Evolutionary conservation across 768 basidiomycete genomes (phyloP).

Genomic region (Macrolepiota dolichaula): DNA sequence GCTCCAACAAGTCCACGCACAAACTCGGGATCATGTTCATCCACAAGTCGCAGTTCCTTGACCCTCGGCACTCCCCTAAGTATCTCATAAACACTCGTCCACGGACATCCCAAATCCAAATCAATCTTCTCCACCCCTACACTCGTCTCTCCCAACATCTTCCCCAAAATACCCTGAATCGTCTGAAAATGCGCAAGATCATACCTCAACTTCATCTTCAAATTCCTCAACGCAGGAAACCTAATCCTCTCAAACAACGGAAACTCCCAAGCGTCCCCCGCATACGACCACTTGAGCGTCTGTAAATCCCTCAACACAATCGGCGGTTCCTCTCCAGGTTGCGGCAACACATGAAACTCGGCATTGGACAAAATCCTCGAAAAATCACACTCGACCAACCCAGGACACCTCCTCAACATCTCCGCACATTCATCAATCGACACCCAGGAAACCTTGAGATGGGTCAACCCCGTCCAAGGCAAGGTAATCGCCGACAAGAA

Average conservation of each 20-base stretch:
- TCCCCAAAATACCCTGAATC: not conserved
- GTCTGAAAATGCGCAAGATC: conserved; percentile 6
- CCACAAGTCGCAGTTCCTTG: conserved; percentile 2
- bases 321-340: not conserved
- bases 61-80: conserved; percentile 3
- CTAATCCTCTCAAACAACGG: conserved; percentile 4
- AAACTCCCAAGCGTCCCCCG: conserved; percentile 9
- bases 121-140: conserved; percentile 7
- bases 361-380: conserved; percentile 5
- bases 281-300: conserved; percentile 7
- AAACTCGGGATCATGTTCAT: conserved; percentile 9
- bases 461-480: not conserved
- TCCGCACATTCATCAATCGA: conserved; percentile 10
- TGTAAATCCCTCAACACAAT: not conserved
- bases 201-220: conserved; percentile 7
- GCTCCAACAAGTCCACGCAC: conserved; percentile 7
- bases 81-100: conserved; percentile 5
- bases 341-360: conserved; percentile 1
- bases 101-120: conserved; percentile 10
- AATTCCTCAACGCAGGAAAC: not conserved
- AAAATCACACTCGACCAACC: conserved; percentile 3
- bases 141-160: not conserved
- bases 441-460: conserved; percentile 10
- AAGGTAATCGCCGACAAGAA: conserved; percentile 7
- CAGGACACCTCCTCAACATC: conserved; percentile 3